These are phyloP conservation scores for Debaryomyces sp. DNA, from an alignment of 1,139 yeast genomes.

Conservation along the genomic window DNA sequence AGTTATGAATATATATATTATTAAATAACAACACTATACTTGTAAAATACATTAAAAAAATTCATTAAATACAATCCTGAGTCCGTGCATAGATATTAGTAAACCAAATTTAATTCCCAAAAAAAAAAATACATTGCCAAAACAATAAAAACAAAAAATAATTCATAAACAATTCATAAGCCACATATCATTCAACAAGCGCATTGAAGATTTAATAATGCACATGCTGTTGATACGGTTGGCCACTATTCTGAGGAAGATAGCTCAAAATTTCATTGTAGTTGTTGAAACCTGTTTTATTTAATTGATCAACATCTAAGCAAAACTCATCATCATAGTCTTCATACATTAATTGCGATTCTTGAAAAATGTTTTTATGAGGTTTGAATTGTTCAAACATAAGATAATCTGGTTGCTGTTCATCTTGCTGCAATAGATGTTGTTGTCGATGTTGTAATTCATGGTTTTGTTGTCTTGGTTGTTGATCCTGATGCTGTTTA, in stretches of 20 bases:
- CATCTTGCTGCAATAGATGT: neutral
- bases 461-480: neutral
- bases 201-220: slow-evolving; percentile 13
- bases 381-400: slow-evolving; percentile 6
- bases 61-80: slow-evolving; percentile 4
- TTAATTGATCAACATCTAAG: slow-evolving; percentile 49
- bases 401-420: neutral
- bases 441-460: slow-evolving; percentile 3
- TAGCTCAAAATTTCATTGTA: slow-evolving; percentile 23
- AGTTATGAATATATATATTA: neutral
- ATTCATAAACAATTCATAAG: neutral
- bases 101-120: slow-evolving; percentile 3
- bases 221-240: slow-evolving; percentile 17
- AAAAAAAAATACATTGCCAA: neutral
- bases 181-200: neutral
- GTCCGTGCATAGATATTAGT: slow-evolving; percentile 7
- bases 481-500: neutral
- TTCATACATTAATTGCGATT: slow-evolving; percentile 13
- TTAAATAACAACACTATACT: neutral
- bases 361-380: neutral
- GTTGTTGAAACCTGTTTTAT: slow-evolving; percentile 23
- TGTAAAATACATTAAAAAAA: slow-evolving; percentile 5
- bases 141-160: neutral
- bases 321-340: slow-evolving; percentile 53
- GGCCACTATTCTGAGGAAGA: slow-evolving; percentile 15